Conservation (phyloP, 169 alveolate genomes). For the Eimeria sp. region DNA sequence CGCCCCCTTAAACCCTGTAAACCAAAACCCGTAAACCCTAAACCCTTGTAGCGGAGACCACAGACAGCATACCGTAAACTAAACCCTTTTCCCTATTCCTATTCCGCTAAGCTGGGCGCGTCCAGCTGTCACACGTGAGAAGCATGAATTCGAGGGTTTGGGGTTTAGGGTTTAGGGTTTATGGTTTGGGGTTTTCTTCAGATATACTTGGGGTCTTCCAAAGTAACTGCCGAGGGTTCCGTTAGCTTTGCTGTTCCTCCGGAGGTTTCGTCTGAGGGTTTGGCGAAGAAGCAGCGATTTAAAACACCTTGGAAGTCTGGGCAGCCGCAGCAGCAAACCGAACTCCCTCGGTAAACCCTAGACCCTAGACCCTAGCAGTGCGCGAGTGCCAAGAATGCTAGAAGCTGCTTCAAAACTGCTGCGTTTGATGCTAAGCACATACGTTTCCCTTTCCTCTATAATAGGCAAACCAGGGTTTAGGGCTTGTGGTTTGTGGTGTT, state of each 20-base stretch:
- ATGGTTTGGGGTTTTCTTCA: neutral
- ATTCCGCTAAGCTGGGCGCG: neutral
- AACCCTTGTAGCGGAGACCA: neutral
- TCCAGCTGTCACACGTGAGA: too few relatives aligned
- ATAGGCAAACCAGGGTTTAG: neutral
- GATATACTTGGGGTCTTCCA: neutral
- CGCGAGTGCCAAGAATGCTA: too few relatives aligned
- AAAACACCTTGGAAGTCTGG: conserved; percentile 20
- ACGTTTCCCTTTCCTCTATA: too few relatives aligned
- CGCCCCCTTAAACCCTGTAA: conserved; percentile 75
- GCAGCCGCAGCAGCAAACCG: neutral
- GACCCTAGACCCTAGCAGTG: neutral
- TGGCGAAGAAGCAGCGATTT: neutral
- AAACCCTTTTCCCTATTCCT: neutral
- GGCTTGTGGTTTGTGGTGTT: neutral
- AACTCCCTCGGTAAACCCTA: conserved; percentile 28
- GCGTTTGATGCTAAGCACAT: too few relatives aligned
- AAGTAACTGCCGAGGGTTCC: conserved; percentile 1
- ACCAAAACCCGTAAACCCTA: conserved; percentile 3
- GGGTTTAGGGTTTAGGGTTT: conserved; percentile 26
- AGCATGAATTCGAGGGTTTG: neutral
- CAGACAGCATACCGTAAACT: neutral
- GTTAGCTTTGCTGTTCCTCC: neutral
- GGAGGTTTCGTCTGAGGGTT: neutral
- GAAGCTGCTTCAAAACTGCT: too few relatives aligned